These are phyloP conservation scores for Talaromyces sp. DNA, from an alignment of 2,329 filamentous ascomycete species.

Conservation along the genomic window DNA sequence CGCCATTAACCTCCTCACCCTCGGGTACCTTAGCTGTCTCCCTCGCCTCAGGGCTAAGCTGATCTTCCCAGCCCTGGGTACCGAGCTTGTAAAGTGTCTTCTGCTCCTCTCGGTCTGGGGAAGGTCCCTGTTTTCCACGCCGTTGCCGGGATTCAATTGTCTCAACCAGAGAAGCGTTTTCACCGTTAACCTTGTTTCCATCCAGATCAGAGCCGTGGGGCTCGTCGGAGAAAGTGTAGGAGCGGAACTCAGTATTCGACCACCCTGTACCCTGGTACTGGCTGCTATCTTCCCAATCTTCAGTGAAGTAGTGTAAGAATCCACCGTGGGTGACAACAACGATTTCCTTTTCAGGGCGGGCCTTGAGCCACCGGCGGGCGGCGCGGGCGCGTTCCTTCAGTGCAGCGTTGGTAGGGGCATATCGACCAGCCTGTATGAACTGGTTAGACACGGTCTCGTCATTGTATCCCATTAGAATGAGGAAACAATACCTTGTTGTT, in stretches of 20 bases:
- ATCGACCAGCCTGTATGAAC: slow-evolving; percentile 41
- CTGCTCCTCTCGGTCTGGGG: slow-evolving; percentile 40
- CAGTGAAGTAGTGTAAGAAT: slow-evolving; percentile 80
- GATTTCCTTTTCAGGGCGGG: slow-evolving; percentile 64
- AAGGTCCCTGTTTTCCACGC: slow-evolving; percentile 42
- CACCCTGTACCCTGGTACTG: slow-evolving; percentile 65
- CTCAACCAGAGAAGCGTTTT: slow-evolving; percentile 47
- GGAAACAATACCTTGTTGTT: slow-evolving; percentile 61
- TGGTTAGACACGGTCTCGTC: neutral
- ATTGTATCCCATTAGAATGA: neutral
- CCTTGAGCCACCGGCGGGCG: slow-evolving; percentile 61
- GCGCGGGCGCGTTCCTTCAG: slow-evolving; percentile 64
- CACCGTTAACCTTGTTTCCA: slow-evolving; percentile 37
- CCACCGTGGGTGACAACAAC: slow-evolving; percentile 81
- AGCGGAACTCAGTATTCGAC: slow-evolving; percentile 72
- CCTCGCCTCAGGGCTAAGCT: slow-evolving; percentile 40
- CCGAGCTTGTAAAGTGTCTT: slow-evolving; percentile 42
- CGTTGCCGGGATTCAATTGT: slow-evolving; percentile 45
- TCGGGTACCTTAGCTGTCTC: slow-evolving; percentile 37
- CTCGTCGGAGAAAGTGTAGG: slow-evolving; percentile 64
- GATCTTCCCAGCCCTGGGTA: slow-evolving; percentile 48
- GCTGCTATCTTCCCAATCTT: slow-evolving; percentile 71
- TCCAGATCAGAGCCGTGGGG: slow-evolving; percentile 52
- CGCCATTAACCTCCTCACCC: slow-evolving; percentile 37
- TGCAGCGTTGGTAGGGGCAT: slow-evolving; percentile 51